Percentiles rank a stretch among this genome's conserved stretches.
Evolutionary conservation across 805 yeast species (phyloP).

Genomic region (Osmozyma mogii): DNA sequence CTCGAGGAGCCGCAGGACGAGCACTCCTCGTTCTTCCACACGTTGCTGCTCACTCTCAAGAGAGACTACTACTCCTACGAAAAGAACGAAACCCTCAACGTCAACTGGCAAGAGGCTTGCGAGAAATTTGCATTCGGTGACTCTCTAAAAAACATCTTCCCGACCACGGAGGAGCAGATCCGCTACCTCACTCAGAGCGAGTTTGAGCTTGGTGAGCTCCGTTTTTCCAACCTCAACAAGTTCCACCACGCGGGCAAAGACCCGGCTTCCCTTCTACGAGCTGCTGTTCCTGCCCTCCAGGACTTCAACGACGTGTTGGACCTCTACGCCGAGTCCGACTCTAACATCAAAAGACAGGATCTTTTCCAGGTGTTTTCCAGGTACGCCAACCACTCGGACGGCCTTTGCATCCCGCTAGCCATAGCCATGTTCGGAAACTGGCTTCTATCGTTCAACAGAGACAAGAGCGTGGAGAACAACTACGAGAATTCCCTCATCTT

Average conservation of each 20-base stretch:
- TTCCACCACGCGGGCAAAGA: slow-evolving; percentile 6
- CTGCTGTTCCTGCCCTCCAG: slow-evolving; percentile 6
- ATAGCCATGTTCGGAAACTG: slow-evolving; percentile 20
- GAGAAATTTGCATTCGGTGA: slow-evolving; percentile 16
- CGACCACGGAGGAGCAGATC: slow-evolving; percentile 6
- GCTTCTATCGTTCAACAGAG: slow-evolving; percentile 15
- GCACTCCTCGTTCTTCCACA: slow-evolving; percentile 4
- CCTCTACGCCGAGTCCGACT: slow-evolving; percentile 10
- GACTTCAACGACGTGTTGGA: slow-evolving; percentile 11
- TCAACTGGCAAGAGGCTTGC: slow-evolving; percentile 13
- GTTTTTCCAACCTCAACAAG: slow-evolving; percentile 10
- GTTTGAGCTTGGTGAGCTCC: slow-evolving; percentile 14
- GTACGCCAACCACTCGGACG: slow-evolving; percentile 9
- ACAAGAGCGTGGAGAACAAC: slow-evolving; percentile 9
- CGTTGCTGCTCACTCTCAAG: slow-evolving; percentile 3
- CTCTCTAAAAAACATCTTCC: slow-evolving; percentile 8
- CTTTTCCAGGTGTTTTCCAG: slow-evolving; percentile 13
- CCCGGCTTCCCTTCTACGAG: slow-evolving; percentile 3
- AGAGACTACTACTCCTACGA: slow-evolving; percentile 4
- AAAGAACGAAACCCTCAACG: slow-evolving; percentile 4
- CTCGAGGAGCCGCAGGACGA: slow-evolving; percentile 3
- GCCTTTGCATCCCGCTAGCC: slow-evolving; percentile 16
- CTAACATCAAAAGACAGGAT: slow-evolving; percentile 10
- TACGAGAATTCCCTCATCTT: slow-evolving; percentile 15
- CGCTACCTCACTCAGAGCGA: slow-evolving; percentile 11